A percentile compares a stretch with the other conserved stretches of the same genome.
Evolutionary conservation across 1,284 basidiomycete species (phyloP).

Genomic region (Naganishia sp.): DNA sequence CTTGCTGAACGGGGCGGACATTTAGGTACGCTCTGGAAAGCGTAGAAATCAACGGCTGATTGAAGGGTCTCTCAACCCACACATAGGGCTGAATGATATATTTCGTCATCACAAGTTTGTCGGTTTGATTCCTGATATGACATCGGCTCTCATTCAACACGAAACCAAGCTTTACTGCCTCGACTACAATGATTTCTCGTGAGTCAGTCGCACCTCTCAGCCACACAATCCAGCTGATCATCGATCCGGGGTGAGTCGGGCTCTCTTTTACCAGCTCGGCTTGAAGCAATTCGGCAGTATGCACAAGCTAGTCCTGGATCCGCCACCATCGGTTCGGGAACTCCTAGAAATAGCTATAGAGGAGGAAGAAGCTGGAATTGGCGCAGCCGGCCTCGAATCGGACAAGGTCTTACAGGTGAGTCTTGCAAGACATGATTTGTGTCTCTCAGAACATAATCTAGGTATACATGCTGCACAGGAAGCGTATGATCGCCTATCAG

Average conservation of each 20-base stretch:
- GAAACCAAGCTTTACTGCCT: conserved; percentile 85
- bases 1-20: conserved; percentile 66
- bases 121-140: conserved; percentile 79
- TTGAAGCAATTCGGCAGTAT: conserved; percentile 88
- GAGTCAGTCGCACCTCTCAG: conserved; percentile 46
- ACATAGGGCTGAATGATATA: conserved; percentile 75
- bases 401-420: conserved; percentile 70
- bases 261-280: conserved; percentile 92
- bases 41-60: too few relatives aligned
- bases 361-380: conserved; percentile 58
- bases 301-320: conserved; percentile 73
- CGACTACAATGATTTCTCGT: conserved; percentile 81
- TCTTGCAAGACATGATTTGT: background rate
- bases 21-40: conserved; percentile 59
- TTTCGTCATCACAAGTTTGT: conserved; percentile 87
- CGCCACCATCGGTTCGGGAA: conserved; percentile 70
- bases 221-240: background rate
- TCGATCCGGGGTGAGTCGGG: conserved; percentile 63
- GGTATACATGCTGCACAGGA: conserved; percentile 31
- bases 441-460: background rate
- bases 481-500: conserved; percentile 47
- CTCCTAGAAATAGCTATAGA: conserved; percentile 79
- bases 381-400: conserved; percentile 44
- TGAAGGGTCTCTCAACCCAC: too few relatives aligned
- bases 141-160: conserved; percentile 82